Percentiles rank a stretch among this genome's conserved stretches.
phyloP scores from a whole-genome alignment of 106 monocot species.

The Acanthochlamys bracteata region DNA sequence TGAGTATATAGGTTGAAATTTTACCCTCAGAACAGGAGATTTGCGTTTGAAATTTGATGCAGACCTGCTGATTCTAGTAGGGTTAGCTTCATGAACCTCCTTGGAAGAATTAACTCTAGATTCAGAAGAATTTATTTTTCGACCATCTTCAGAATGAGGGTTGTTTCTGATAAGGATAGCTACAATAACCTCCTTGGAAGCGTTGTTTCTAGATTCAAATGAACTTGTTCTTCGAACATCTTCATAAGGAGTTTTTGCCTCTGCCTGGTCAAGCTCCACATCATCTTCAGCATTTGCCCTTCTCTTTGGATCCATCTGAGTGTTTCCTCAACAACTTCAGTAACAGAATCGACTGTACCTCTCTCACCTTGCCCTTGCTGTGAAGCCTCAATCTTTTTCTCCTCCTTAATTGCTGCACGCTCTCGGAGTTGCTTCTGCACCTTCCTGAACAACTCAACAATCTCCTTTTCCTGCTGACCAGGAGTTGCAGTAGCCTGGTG shows the following conservation, averaged over 20 bases:
- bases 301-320: constrained; percentile 49
- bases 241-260: constrained; percentile 21
- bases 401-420: constrained; percentile 53
- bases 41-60: constrained; percentile 58
- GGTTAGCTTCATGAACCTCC: constrained; percentile 17
- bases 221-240: constrained; percentile 41
- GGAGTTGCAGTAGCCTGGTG: constrained; percentile 58
- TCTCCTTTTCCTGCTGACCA: constrained; percentile 75
- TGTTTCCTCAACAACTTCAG: constrained; percentile 78
- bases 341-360: constrained; percentile 74
- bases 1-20: constrained; percentile 67
- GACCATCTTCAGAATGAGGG: constrained; percentile 24
- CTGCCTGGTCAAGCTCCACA: constrained; percentile 21
- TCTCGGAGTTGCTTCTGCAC: constrained; percentile 71
- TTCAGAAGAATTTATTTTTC: constrained; percentile 30
- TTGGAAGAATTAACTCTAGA: constrained; percentile 23
- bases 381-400: constrained; percentile 58
- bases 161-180: constrained; percentile 11
- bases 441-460: constrained; percentile 77
- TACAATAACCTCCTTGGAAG: constrained; percentile 19
- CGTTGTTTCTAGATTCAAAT: constrained; percentile 25
- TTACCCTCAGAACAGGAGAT: constrained; percentile 72
- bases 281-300: constrained; percentile 17
- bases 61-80: constrained; percentile 33
- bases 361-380: constrained; percentile 51